phyloP scores from a whole-genome alignment of 2,329 filamentous ascomycete species.

The Fusarium robinianum region DNA sequence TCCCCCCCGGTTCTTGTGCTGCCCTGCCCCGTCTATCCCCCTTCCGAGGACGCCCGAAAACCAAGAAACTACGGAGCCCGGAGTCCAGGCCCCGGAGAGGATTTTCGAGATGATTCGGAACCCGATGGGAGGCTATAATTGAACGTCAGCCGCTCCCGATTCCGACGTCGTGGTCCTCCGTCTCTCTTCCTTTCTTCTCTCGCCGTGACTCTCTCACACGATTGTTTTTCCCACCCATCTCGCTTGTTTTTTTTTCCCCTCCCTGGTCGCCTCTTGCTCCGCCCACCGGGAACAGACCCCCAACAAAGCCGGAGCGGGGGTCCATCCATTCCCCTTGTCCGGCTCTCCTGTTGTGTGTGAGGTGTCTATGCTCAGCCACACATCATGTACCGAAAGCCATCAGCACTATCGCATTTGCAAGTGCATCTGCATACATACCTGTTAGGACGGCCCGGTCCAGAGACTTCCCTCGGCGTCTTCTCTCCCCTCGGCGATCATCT shows the following conservation, averaged over 20 bases:
- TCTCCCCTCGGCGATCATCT: not conserved
- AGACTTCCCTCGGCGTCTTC: slow-evolving; percentile 10
- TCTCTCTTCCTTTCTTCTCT: not conserved
- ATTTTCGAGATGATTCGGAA: slow-evolving; percentile 19
- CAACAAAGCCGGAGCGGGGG: no score
- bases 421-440: slow-evolving; percentile 10
- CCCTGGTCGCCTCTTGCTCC: no score
- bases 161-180: slow-evolving; percentile 6
- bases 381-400: slow-evolving; percentile 5
- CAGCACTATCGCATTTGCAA: slow-evolving; percentile 17
- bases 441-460: slow-evolving; percentile 8
- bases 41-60: slow-evolving; percentile 31
- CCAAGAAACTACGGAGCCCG: slow-evolving; percentile 12
- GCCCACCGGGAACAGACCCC: no score
- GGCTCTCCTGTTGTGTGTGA: not conserved
- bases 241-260: no score
- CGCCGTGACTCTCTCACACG: no score
- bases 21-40: not conserved
- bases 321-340: not conserved
- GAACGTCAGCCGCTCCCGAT: slow-evolving; percentile 21
- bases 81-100: slow-evolving; percentile 16
- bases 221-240: no score
- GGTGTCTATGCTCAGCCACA: no score
- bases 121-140: slow-evolving; percentile 25
- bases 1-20: not conserved